Evolutionary conservation across 177 flowering plant species (phyloP).

Genomic region (Vitis hybrid): DNA sequence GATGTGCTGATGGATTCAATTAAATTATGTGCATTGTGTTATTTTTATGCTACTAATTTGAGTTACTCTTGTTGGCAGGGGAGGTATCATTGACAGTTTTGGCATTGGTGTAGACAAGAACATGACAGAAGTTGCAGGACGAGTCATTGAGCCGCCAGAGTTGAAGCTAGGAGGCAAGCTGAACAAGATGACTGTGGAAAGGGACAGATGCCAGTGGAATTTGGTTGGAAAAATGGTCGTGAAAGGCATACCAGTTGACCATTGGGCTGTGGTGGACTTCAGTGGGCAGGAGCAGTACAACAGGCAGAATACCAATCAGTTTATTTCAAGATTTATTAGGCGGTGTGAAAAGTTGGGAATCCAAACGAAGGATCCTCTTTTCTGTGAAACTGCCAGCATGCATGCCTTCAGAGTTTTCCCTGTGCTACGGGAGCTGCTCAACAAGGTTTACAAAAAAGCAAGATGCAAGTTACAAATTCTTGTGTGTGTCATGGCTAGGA

Average conservation of each 20-base stretch:
- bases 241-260: slow-evolving; percentile 33
- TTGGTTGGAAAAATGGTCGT: slow-evolving; percentile 40
- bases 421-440: slow-evolving; percentile 34
- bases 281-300: slow-evolving; percentile 4
- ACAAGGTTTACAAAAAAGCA: neutral
- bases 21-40: too few species aligned
- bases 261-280: slow-evolving; percentile 12
- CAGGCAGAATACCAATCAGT: slow-evolving; percentile 7
- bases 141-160: slow-evolving; percentile 56
- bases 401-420: slow-evolving; percentile 5
- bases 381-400: slow-evolving; percentile 17
- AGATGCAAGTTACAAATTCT: slow-evolving; percentile 43
- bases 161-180: slow-evolving; percentile 45
- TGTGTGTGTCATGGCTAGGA: slow-evolving; percentile 57
- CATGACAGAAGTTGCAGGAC: slow-evolving; percentile 62
- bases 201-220: slow-evolving; percentile 67
- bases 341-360: slow-evolving; percentile 32
- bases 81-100: slow-evolving; percentile 38
- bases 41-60: too few species aligned
- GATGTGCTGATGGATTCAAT: too few species aligned
- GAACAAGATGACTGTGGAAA: slow-evolving; percentile 25
- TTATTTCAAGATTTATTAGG: slow-evolving; percentile 22
- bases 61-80: slow-evolving; percentile 12
- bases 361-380: slow-evolving; percentile 23
- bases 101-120: slow-evolving; percentile 34